Conservation (phyloP, 345 rosid species). For the Cardamine occulta region DNA sequence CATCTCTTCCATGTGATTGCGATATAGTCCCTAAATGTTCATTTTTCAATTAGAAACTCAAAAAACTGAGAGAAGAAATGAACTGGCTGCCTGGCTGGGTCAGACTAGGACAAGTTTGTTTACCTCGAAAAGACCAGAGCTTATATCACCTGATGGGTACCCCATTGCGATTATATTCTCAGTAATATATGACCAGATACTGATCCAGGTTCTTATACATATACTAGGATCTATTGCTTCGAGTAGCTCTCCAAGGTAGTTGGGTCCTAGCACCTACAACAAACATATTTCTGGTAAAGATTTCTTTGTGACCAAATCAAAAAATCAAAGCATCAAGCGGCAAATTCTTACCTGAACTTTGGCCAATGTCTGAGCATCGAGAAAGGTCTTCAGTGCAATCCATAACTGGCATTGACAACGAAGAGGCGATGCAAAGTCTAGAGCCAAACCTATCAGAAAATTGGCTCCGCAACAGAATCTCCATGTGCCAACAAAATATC, state of each 20-base stretch:
- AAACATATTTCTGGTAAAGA: slow-evolving; percentile 9
- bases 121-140: slow-evolving; percentile 96
- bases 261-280: too few species aligned
- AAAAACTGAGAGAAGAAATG: neutral
- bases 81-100: slow-evolving; percentile 22
- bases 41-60: slow-evolving; percentile 23
- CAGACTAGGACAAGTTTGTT: slow-evolving; percentile 17
- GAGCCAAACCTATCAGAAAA: slow-evolving; percentile 12
- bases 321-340: slow-evolving; percentile 2
- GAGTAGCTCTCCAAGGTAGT: too few species aligned
- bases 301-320: neutral
- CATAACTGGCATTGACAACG: slow-evolving; percentile 76
- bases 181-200: slow-evolving; percentile 68
- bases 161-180: slow-evolving; percentile 98
- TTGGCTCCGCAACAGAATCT: neutral
- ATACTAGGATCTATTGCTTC: slow-evolving; percentile 12
- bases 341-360: slow-evolving; percentile 71
- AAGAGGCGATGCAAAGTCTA: slow-evolving; percentile 88
- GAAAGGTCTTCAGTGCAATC: slow-evolving; percentile 85
- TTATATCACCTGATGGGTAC: slow-evolving; percentile 91
- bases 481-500: neutral
- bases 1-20: slow-evolving; percentile 97
- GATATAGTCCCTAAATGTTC: slow-evolving; percentile 75
- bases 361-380: slow-evolving; percentile 70
- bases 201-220: neutral